These are phyloP conservation scores for Candida buenavistaensis DNA, from an alignment of 1,139 yeast genomes.

Conservation along the genomic window DNA sequence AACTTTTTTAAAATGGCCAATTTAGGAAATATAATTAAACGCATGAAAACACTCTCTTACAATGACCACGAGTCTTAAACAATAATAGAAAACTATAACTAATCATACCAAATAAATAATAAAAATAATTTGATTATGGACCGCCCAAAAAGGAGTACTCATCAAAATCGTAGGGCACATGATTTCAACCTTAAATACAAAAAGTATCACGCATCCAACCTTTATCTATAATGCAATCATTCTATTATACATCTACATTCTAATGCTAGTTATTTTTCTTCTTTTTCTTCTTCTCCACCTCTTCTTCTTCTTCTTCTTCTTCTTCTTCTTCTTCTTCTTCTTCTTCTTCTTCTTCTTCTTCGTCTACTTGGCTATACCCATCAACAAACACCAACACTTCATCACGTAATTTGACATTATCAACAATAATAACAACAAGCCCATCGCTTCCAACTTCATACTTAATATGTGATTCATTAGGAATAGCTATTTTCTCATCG, in stretches of 20 bases:
- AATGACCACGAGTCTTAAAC: too few relatives aligned
- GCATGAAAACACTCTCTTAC: too few relatives aligned
- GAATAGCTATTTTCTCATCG: constrained; percentile 60
- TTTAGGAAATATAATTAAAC: background rate
- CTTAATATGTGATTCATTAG: constrained; percentile 66
- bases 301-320: constrained; percentile 5
- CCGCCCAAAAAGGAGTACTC: too few relatives aligned
- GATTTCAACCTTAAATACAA: too few relatives aligned
- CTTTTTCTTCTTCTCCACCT: constrained; percentile 4
- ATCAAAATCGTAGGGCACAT: too few relatives aligned
- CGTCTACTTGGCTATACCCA: constrained; percentile 18
- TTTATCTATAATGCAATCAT: background rate
- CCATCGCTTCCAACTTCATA: constrained; percentile 77
- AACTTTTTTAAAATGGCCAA: background rate
- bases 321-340: constrained; percentile 12
- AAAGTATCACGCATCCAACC: background rate
- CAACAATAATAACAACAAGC: constrained; percentile 59
- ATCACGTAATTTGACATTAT: constrained; percentile 29
- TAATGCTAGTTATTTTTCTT: constrained; percentile 3
- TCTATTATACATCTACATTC: constrained; percentile 1
- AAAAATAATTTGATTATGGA: too few relatives aligned
- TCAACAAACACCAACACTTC: constrained; percentile 39
- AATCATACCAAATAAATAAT: too few relatives aligned
- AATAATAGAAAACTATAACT: too few relatives aligned
- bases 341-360: constrained; percentile 5